A percentile compares a stretch with the other conserved stretches of the same genome.
Evolutionary conservation across 352 stramenopile genomes (phyloP).

Genomic region (Phytophthora tubulina): DNA sequence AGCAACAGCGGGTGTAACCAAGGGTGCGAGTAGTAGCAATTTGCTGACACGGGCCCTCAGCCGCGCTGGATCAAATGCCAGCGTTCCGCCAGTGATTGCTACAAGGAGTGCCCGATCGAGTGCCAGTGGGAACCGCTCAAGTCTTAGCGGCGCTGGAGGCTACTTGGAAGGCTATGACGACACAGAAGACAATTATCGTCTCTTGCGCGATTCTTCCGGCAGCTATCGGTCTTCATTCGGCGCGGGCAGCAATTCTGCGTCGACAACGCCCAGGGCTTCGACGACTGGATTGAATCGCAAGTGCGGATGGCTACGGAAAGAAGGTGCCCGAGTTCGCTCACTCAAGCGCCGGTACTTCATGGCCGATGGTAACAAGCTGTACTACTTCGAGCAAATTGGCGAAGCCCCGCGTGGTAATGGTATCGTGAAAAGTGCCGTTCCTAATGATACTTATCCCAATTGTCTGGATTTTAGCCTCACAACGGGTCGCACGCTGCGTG

Average conservation of each 20-base stretch:
- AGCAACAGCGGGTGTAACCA: conserved; percentile 4
- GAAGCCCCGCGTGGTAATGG: conserved; percentile 65
- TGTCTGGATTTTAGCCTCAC: conserved; percentile 74
- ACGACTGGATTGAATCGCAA: conserved; percentile 45
- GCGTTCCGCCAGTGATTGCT: conserved; percentile 21
- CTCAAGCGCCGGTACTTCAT: conserved; percentile 87
- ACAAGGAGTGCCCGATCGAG: conserved; percentile 21
- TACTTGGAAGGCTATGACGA: conserved; percentile 42
- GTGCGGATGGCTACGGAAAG: conserved; percentile 83
- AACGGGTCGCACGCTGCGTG: conserved; percentile 66
- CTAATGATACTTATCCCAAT: conserved; percentile 64
- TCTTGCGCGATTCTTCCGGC: conserved; percentile 23
- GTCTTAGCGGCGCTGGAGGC: conserved; percentile 33
- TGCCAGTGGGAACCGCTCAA: conserved; percentile 21
- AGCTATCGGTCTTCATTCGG: conserved; percentile 26
- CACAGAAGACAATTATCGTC: conserved; percentile 17
- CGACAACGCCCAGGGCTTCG: conserved; percentile 25
- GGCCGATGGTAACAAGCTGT: conserved; percentile 58
- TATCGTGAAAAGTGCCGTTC: conserved; percentile 56
- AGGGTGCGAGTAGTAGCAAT: conserved; percentile 32
- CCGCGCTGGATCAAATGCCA: conserved; percentile 41
- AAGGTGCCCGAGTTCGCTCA: conserved; percentile 73
- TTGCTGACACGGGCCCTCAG: conserved; percentile 43
- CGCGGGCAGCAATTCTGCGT: conserved; percentile 15
- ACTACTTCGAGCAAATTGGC: conserved; percentile 72